Evolutionary conservation across 2,329 filamentous ascomycete genomes (phyloP).

Genomic region (Trichophyton rubrum): DNA sequence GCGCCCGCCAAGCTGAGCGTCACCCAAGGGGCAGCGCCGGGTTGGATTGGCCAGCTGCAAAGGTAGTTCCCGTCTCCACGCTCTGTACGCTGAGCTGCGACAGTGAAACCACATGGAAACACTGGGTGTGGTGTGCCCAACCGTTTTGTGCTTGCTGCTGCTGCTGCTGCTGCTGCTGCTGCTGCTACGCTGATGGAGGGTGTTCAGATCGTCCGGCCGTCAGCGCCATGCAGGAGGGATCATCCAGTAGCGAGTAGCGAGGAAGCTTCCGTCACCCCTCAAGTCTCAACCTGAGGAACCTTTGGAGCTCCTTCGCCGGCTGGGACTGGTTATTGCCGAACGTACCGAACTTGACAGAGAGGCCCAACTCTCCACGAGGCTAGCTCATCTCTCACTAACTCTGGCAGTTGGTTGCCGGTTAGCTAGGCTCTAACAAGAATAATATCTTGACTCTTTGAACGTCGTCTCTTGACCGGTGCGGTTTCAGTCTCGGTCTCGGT

Average conservation of each 20-base stretch:
- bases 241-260: background rate
- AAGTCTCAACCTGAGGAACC: background rate
- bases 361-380: too few relatives aligned
- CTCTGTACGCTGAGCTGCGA: background rate
- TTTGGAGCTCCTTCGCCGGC: background rate
- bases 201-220: slow-evolving; percentile 2
- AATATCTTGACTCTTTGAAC: too few relatives aligned
- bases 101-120: slow-evolving; percentile 5
- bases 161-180: background rate
- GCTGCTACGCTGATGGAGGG: background rate
- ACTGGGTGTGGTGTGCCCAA: slow-evolving; percentile 2
- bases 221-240: slow-evolving; percentile 4
- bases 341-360: too few relatives aligned
- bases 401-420: too few relatives aligned
- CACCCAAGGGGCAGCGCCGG: background rate
- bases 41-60: slow-evolving; percentile 1
- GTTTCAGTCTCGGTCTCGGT: too few relatives aligned
- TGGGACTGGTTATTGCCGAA: too few relatives aligned
- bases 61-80: slow-evolving; percentile 2
- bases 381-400: too few relatives aligned
- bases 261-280: background rate
- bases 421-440: too few relatives aligned
- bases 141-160: background rate
- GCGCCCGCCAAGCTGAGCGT: background rate
- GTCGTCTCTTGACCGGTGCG: too few relatives aligned